Base-by-base conservation (phyloP, 805 yeast genomes). In the Kazachstania martiniae region DNA sequence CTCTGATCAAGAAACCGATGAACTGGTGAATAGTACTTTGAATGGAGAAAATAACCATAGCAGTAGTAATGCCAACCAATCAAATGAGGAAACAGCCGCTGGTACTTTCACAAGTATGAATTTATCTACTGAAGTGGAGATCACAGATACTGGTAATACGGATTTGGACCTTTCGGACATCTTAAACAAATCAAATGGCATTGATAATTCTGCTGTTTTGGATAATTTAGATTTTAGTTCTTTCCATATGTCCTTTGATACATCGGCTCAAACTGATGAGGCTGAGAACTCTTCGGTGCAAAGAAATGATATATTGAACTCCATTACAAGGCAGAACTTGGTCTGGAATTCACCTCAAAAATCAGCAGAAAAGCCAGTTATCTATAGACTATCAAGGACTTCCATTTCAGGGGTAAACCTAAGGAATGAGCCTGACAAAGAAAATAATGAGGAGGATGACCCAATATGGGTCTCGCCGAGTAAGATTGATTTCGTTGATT, bases 391-490 rank as follows among this genome's bases (percentile, higher is more conserved):
- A 27, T 24, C 39, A 4, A 37, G 22, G 36, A n/a, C 22, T 6
- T 12, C 27, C 8, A 16, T 15, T 13, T 12, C 23, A 10, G 23
- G 21, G 16, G n/a, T 12, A 6, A 27, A 17, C n/a, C 10, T n/a
- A 14, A 15, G 15, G 7, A 30, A 21, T 25, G 30, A 23, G n/a
- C n/a, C n/a, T n/a, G n/a, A n/a, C n/a, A 13, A 23, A 8, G 13
- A 23, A 6, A 9, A 8, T 9, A n/a, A 23, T 8, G 33, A 29
- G 9, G 49, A 41, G 2, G 53, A 51, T 14, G 59, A 52, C 21
- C 54, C 58, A 4, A 45, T 55, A 15, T 55, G 60, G 60, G 42
- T 52, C 8, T 55, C 60, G 0, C 60, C 60, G 5, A 49, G 53
- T 28, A 53, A 55, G 34, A 30, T 55, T 9, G 49, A 47, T 25